A percentile compares a stretch with the other conserved stretches of the same genome.
phyloP scores from a whole-genome alignment of 257 asterid genomes.

The Galeopsis tetrahit region DNA sequence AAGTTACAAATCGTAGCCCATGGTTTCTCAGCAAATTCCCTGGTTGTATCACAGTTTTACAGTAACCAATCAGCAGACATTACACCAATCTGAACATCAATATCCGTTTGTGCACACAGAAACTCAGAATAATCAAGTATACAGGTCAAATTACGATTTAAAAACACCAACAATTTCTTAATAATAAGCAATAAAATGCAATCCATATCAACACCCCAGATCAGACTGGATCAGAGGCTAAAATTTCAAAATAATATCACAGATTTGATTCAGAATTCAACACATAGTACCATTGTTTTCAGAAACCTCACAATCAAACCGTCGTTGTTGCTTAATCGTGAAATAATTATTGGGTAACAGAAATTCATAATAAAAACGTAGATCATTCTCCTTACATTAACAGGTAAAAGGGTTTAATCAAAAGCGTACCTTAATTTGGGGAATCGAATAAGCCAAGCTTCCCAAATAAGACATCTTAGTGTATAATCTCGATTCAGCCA shows the following conservation, averaged over 20 bases:
- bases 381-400: background rate
- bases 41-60: too few relatives aligned
- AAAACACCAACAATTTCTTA: background rate
- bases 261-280: background rate
- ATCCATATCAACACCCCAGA: background rate
- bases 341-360: background rate
- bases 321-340: background rate
- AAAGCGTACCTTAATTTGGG: too few relatives aligned
- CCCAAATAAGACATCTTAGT: too few relatives aligned
- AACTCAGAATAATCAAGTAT: background rate
- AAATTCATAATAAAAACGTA: background rate
- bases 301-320: constrained; percentile 4
- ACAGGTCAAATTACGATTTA: background rate
- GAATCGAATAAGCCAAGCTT: too few relatives aligned
- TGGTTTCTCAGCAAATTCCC: constrained; percentile 62
- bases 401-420: too few relatives aligned
- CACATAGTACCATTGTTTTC: background rate
- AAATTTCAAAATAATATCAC: too few relatives aligned
- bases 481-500: too few relatives aligned
- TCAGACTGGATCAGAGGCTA: constrained; percentile 5
- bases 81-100: constrained; percentile 11
- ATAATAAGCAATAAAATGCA: background rate
- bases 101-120: background rate
- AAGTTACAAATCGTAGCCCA: constrained; percentile 64
- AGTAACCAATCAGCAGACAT: constrained; percentile 17